Base-by-base conservation (phyloP, 768 basidiomycete species). In the Agaricus subrufescens region DNA sequence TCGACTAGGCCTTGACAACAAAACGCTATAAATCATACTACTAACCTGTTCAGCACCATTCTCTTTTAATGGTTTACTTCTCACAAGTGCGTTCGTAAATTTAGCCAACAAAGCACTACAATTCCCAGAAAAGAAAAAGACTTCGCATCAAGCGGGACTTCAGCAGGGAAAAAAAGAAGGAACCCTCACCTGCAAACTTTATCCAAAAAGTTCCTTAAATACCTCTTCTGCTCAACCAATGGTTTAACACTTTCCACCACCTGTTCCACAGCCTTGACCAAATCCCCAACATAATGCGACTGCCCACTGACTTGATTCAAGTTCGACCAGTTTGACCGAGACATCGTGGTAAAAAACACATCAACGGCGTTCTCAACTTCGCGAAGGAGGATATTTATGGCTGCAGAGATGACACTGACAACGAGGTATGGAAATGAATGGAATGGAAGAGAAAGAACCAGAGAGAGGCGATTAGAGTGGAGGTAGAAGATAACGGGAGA, bases 211-310 rank as follows among this genome's bases (percentile, higher is more conserved):
- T 95, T 99, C 52, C 93, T 78, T 43, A 93, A 67, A 69, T 95
- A 98, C 66, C 93, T 97, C 80, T 97, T 97, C 64, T 94, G 91
- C 70, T 98, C 94, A 9, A 98, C 78, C 8, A 89, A 76, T 2
- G 88, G 86, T 58, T 88, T 86, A 51, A 96, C 82, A 11, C 79
- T 73, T 47, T 91, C 92, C 2, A 86, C 77, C 7, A 94, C 84
- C 64, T 86, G 82, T 61, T 92, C 89, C 26, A 89, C 77, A 0
- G 84, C 83, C 47, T 79, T 82, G 3, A 89, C 81, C 15, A 98
- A 73, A 49, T 96, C 94, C 4, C 75, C 75, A 3, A 91, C 80
- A 66, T 95, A 97, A 0, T 81, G 73, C 0, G 94, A 96, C 52
- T 87, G 87, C 0, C 93, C 91, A 57, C 85, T 90, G 63, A 99